Percentiles rank a stretch among this genome's conserved stretches.
Conservation (phyloP, 2,329 filamentous ascomycete genomes). For the Keithomyces neogunnii region DNA sequence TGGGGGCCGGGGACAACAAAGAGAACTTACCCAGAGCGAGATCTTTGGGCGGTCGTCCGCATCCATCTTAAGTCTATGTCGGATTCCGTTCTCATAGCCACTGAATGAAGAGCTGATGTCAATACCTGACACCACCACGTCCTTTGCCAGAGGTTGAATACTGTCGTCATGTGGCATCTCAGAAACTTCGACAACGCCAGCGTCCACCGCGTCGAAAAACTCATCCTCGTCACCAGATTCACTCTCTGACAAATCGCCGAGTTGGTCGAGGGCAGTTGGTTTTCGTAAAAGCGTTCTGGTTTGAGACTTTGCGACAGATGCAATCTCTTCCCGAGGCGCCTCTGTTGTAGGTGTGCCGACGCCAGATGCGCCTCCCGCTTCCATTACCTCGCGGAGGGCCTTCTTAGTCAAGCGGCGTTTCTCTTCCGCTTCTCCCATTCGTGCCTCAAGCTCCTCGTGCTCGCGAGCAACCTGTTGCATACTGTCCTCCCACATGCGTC, state of each 20-base stretch:
- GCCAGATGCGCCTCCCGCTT: slow-evolving; percentile 34
- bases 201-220: slow-evolving; percentile 95
- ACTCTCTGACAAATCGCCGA: slow-evolving; percentile 69
- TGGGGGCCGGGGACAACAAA: background rate
- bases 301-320: slow-evolving; percentile 28
- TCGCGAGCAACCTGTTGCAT: slow-evolving; percentile 96
- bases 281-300: slow-evolving; percentile 39
- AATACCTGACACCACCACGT: slow-evolving; percentile 30
- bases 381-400: slow-evolving; percentile 77
- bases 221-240: slow-evolving; percentile 81
- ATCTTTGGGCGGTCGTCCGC: slow-evolving; percentile 89
- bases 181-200: slow-evolving; percentile 77
- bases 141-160: slow-evolving; percentile 28
- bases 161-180: slow-evolving; percentile 50
- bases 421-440: slow-evolving; percentile 80
- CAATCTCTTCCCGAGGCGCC: slow-evolving; percentile 23
- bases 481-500: slow-evolving; percentile 97
- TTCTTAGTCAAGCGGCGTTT: slow-evolving; percentile 86
- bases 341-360: slow-evolving; percentile 20
- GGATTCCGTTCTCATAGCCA: slow-evolving; percentile 85
- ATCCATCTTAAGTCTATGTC: slow-evolving; percentile 76
- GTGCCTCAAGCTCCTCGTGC: slow-evolving; percentile 82
- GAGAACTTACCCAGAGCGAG: slow-evolving; percentile 74
- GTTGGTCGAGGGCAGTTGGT: slow-evolving; percentile 59
- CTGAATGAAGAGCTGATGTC: slow-evolving; percentile 73